Conservation (phyloP, 2,329 filamentous ascomycete species). For the Penicillium crustosum region DNA sequence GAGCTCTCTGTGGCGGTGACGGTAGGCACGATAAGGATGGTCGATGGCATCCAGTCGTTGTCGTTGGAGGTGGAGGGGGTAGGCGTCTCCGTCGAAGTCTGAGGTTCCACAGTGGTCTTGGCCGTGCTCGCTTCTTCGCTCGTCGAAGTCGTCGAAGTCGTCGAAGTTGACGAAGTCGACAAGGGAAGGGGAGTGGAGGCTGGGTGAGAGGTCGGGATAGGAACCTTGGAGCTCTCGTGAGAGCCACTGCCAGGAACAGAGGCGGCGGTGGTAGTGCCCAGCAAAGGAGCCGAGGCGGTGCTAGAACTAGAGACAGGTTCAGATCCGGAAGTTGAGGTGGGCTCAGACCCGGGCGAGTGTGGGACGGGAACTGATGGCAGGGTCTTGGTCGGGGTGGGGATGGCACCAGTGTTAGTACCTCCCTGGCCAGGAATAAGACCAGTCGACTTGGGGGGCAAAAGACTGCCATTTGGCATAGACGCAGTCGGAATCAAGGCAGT, state of each 20-base stretch:
- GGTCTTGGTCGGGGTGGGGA: slow-evolving; percentile 14
- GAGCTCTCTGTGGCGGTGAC: slow-evolving; percentile 10
- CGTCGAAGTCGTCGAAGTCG: slow-evolving; percentile 24
- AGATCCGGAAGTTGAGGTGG: slow-evolving; percentile 4
- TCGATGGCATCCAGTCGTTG: slow-evolving; percentile 25
- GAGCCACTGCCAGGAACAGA: slow-evolving; percentile 13
- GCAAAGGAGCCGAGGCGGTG: slow-evolving; percentile 4
- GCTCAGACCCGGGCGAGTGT: slow-evolving; percentile 13
- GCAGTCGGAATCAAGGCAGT: slow-evolving; percentile 20
- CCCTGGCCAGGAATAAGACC: slow-evolving; percentile 11
- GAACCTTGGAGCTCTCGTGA: slow-evolving; percentile 11
- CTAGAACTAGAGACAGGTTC: slow-evolving; percentile 6
- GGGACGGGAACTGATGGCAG: slow-evolving; percentile 20
- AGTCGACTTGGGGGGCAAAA: slow-evolving; percentile 11
- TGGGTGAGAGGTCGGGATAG: slow-evolving; percentile 9
- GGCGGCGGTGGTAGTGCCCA: slow-evolving; percentile 3
- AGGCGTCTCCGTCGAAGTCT: slow-evolving; percentile 26
- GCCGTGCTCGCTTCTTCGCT: slow-evolving; percentile 26
- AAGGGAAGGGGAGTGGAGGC: slow-evolving; percentile 42
- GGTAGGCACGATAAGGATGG: slow-evolving; percentile 22
- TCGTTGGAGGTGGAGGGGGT: slow-evolving; percentile 24
- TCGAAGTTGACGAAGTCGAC: slow-evolving; percentile 33
- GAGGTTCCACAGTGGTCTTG: slow-evolving; percentile 30
- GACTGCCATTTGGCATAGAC: slow-evolving; percentile 5
- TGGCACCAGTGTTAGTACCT: slow-evolving; percentile 14